Percentiles rank a stretch among this genome's conserved stretches.
phyloP scores from a whole-genome alignment of 768 basidiomycete species.

The Baorangia bicolor region DNA sequence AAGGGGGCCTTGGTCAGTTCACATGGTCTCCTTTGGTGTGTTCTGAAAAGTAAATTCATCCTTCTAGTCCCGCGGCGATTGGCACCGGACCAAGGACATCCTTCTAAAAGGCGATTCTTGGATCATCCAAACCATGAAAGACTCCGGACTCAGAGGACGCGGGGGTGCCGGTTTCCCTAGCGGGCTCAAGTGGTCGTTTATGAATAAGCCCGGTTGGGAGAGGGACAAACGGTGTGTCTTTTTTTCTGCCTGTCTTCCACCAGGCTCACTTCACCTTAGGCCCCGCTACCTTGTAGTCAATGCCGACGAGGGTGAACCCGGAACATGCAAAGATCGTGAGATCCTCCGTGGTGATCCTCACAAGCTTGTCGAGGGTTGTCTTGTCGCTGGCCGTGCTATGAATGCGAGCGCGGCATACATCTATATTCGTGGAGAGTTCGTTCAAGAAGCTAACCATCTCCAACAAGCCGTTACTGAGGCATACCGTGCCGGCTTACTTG shows the following conservation, averaged over 20 bases:
- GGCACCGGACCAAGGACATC: constrained; percentile 98
- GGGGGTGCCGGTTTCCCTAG: constrained; percentile 97
- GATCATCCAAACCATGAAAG: constrained; percentile 96
- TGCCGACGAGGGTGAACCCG: constrained; percentile 98
- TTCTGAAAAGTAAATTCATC: not conserved
- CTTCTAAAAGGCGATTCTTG: constrained; percentile 92
- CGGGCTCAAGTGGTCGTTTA: constrained; percentile 96
- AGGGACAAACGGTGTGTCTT: constrained; percentile 72
- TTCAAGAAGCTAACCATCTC: constrained; percentile 90
- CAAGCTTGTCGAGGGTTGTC: constrained; percentile 96
- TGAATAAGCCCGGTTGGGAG: constrained; percentile 99
- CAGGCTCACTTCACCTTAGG: constrained; percentile 38
- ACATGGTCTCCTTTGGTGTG: not conserved
- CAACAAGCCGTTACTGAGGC: constrained; percentile 96
- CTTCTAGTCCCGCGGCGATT: constrained; percentile 85
- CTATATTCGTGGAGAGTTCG: constrained; percentile 98
- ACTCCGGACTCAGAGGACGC: constrained; percentile 91
- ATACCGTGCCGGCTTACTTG: constrained; percentile 84
- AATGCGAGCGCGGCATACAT: constrained; percentile 99
- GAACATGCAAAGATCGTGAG: constrained; percentile 98
- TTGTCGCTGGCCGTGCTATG: constrained; percentile 96
- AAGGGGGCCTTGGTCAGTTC: constrained; percentile 81
- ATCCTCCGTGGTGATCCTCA: constrained; percentile 98
- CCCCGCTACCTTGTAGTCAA: constrained; percentile 97
- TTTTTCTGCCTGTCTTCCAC: not conserved